Conservation (phyloP, 345 rosid genomes). For the Gossypium longicalyx region DNA sequence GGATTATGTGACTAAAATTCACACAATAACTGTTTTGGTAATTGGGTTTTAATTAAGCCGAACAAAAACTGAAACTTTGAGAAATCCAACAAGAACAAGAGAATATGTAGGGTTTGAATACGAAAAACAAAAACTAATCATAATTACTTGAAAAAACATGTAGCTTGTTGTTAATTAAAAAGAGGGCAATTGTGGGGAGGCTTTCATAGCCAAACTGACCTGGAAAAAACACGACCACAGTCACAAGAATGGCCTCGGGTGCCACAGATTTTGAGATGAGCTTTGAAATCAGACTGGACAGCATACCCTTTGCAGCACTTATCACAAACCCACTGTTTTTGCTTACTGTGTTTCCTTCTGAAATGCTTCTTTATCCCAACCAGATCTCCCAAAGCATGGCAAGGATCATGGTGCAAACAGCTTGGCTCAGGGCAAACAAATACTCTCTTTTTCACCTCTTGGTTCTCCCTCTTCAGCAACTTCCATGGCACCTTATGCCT, state of each 20-base stretch:
- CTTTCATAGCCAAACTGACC: constrained; percentile 29
- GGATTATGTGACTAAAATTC: constrained; percentile 19
- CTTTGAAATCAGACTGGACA: constrained; percentile 86
- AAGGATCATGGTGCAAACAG: constrained; percentile 82
- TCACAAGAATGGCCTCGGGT: constrained; percentile 90
- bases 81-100: neutral
- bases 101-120: neutral
- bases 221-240: constrained; percentile 89
- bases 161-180: neutral
- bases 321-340: constrained; percentile 78
- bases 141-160: neutral
- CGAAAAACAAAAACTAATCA: neutral
- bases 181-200: neutral
- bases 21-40: neutral
- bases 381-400: constrained; percentile 82
- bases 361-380: constrained; percentile 84
- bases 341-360: constrained; percentile 72
- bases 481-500: constrained; percentile 91
- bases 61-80: constrained; percentile 18
- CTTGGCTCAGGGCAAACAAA: constrained; percentile 76
- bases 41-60: constrained; percentile 18
- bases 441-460: constrained; percentile 65
- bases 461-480: constrained; percentile 63
- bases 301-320: constrained; percentile 80
- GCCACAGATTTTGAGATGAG: constrained; percentile 86